Evolutionary conservation across 768 basidiomycete species (phyloP), one percentile per base, ranked within the genome.

Genomic region (Russula lepida): DNA sequence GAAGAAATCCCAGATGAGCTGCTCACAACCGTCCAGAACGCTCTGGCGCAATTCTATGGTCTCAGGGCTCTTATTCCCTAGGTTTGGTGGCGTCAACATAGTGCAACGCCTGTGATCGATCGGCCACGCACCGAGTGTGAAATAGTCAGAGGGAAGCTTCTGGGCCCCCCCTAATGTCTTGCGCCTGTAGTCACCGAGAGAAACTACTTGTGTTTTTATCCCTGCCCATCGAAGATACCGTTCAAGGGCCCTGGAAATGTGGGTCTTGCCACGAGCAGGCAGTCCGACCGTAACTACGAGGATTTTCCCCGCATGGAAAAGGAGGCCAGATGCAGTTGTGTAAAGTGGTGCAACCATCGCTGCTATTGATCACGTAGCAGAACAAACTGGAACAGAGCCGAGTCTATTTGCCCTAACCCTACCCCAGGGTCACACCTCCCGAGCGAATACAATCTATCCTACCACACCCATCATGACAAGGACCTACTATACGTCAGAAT

Each of bases 201-300:
- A 95, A 58, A 98, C 86, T 56, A 98, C 97, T 64, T 88, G 84
- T 0, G 93, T 95, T 74, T 95, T 98, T 56, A 99, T 91, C 32
- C 97, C 97, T 73, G 92, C 90, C 97, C 97, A 99, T 72, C 93
- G 81, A 1, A 99, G 81, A 74, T 99, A 99, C n/a, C 97, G 84
- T 72, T 98, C 95, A 13, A 98, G 80, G 7, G 95, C 87, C 41
- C 95, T 83, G 1, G 94, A 95, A 59, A 98, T 92, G 72, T 99
- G 97, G 0, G 97, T 99, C 76, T 97, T 97, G 35, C 94, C 93
- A 56, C 93, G 83, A 1, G 95, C 95, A 48, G 95, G 95, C 3
- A 98, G 79, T 9, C 95, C 95, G 57, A 98, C 88, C 21, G 94
- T 92, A 59, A 94, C 78, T 49, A 97, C 86, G 25, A 98, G 78